phyloP scores from a whole-genome alignment of 2,329 filamentous ascomycete genomes.

The Cercospora nicotianae region DNA sequence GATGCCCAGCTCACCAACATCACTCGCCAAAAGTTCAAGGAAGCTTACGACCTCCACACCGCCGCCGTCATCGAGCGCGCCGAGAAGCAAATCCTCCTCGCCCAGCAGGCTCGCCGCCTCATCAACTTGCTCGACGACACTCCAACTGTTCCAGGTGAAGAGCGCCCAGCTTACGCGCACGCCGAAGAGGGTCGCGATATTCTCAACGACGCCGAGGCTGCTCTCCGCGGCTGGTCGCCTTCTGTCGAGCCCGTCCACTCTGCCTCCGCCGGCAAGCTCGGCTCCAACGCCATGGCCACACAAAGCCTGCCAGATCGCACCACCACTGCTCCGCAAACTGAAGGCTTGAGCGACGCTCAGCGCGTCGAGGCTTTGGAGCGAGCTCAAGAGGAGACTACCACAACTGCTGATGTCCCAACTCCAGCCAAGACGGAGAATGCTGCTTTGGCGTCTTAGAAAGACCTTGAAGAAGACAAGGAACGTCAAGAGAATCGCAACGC shows the following conservation, averaged over 20 bases:
- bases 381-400: conserved; percentile 24
- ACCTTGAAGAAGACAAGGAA: conserved; percentile 10
- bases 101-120: conserved; percentile 83
- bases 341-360: conserved; percentile 23
- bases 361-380: conserved; percentile 28
- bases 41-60: conserved; percentile 87
- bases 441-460: conserved; percentile 27
- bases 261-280: conserved; percentile 51
- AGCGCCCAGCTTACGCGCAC: conserved; percentile 66
- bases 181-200: conserved; percentile 73
- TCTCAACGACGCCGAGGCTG: conserved; percentile 87
- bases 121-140: conserved; percentile 85
- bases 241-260: conserved; percentile 54
- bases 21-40: conserved; percentile 92
- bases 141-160: conserved; percentile 83
- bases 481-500: conserved; percentile 8
- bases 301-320: conserved; percentile 15
- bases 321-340: conserved; percentile 4
- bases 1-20: conserved; percentile 96
- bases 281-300: conserved; percentile 46
- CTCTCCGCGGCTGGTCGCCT: conserved; percentile 73
- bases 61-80: conserved; percentile 90
- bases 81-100: conserved; percentile 94
- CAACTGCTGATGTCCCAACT: conserved; percentile 20
- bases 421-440: conserved; percentile 24